These are phyloP conservation scores for Bacterosira constricta DNA, from an alignment of 108 stramenopile genomes.

Conservation along the genomic window DNA sequence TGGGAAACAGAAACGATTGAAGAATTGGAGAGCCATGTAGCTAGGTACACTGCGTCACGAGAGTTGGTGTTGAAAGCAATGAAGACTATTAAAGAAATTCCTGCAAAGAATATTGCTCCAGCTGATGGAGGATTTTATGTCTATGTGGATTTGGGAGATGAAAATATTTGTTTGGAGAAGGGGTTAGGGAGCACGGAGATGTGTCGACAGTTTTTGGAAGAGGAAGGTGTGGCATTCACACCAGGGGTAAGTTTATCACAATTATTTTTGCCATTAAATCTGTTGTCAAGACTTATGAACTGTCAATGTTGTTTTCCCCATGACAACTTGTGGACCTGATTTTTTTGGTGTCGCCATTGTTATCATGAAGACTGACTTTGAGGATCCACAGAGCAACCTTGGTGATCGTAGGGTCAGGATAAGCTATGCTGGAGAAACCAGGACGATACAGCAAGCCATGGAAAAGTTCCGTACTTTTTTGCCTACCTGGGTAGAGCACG, in stretches of 20 bases:
- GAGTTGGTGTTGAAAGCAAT: slow-evolving; percentile 62
- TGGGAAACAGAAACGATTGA: slow-evolving; percentile 76
- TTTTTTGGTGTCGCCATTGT: neutral
- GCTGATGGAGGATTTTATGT: slow-evolving; percentile 94
- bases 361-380: slow-evolving; percentile 73
- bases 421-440: slow-evolving; percentile 82
- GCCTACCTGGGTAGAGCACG: slow-evolving; percentile 56
- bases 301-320: too few relatives aligned
- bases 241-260: slow-evolving; percentile 72
- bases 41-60: slow-evolving; percentile 70
- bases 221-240: slow-evolving; percentile 85
- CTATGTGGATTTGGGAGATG: slow-evolving; percentile 84
- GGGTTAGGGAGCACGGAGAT: slow-evolving; percentile 66
- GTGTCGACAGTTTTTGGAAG: slow-evolving; percentile 74
- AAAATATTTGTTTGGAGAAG: slow-evolving; percentile 47
- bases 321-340: too few relatives aligned
- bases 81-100: slow-evolving; percentile 42
- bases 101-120: slow-evolving; percentile 68
- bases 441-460: slow-evolving; percentile 68
- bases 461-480: slow-evolving; percentile 71
- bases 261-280: too few relatives aligned
- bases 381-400: slow-evolving; percentile 67
- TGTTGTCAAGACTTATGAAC: too few relatives aligned
- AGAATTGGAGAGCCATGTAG: slow-evolving; percentile 82
- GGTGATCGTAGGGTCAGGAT: slow-evolving; percentile 88